Evolutionary conservation across 306 rosid species (phyloP), one percentile per base, ranked within the genome.

Genomic region (Acacia melanoxylon): DNA sequence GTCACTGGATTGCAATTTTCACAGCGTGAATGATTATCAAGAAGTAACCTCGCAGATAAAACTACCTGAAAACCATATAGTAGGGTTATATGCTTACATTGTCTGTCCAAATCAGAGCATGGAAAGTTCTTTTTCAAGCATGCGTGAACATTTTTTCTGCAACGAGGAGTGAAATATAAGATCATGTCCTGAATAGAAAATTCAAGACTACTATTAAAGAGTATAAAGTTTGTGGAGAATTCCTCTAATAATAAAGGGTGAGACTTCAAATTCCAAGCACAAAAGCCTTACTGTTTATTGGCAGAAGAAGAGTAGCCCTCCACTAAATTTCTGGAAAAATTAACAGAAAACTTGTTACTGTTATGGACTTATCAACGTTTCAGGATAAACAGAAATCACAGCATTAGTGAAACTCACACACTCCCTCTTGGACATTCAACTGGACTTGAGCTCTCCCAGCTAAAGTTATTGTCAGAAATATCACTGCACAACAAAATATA

Each of bases 71-170:
- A 77, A 27, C 56, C 41, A 19, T 56, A 70, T 72, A 61, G 68
- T 51, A 46, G 4, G 31, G 66, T 40, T 20, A 62, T n/a, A 66
- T 33, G 74, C 94, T 86, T 85, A 95, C 99, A 14, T 76, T 73
- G 63, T 63, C 85, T 76, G 41, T 11, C 52, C 0, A 85, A 62
- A 61, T 83, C 49, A 73, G 86, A 61, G 85, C 99, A 95, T 8
- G 98, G 99, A 24, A 87, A 93, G 91, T 87, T 86, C 78, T 85
- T 85, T 80, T 89, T 87, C 25, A 95, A 78, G 90, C 99, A 95
- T 15, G 94, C 15, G 82, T 82, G 85, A 29, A 91, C 71, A 65
- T 51, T 82, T 59, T 74, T 85, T 85, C 95, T 89, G 91, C 83
- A 83, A 79, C 77, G 76, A 25, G 40, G 19, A 41, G 37, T 25